phyloP scores from a whole-genome alignment of 148 eudicot species.

The Amaranthus cruentus region DNA sequence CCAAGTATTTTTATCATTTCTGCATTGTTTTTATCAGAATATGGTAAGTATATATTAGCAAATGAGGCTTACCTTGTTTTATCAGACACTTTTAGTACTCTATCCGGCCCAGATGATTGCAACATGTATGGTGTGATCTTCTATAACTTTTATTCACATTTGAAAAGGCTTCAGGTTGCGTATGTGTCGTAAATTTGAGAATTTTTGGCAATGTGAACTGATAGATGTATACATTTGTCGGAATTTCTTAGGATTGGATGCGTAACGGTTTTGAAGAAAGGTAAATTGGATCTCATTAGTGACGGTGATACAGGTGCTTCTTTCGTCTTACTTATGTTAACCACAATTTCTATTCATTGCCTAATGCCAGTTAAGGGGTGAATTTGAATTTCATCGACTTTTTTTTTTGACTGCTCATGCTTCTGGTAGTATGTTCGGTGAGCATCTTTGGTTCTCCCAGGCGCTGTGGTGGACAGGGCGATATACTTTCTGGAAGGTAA shows the following conservation, averaged over 20 bases:
- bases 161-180: too few relatives aligned
- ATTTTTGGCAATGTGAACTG: slow-evolving; percentile 2
- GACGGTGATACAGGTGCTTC: slow-evolving; percentile 71
- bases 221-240: slow-evolving; percentile 10
- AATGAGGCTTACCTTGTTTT: too few relatives aligned
- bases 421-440: slow-evolving; percentile 62
- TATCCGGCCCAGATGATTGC: too few relatives aligned
- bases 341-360: background rate
- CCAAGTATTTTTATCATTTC: too few relatives aligned
- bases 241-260: slow-evolving; percentile 67
- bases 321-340: background rate
- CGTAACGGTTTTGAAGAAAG: slow-evolving; percentile 77
- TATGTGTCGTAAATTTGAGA: background rate
- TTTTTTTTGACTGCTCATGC: slow-evolving; percentile 10
- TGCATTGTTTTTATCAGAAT: too few relatives aligned
- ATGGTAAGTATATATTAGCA: too few relatives aligned
- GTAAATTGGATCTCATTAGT: slow-evolving; percentile 75
- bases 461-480: slow-evolving; percentile 99
- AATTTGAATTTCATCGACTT: background rate
- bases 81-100: too few relatives aligned
- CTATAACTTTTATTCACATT: too few relatives aligned
- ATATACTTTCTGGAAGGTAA: slow-evolving; percentile 95
- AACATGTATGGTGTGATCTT: too few relatives aligned
- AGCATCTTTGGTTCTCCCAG: slow-evolving; percentile 88
- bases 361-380: background rate